Evolutionary conservation across 2,329 filamentous ascomycete species (phyloP), one percentile per base, ranked within the genome.

Genomic region (Monosporascus sp.): DNA sequence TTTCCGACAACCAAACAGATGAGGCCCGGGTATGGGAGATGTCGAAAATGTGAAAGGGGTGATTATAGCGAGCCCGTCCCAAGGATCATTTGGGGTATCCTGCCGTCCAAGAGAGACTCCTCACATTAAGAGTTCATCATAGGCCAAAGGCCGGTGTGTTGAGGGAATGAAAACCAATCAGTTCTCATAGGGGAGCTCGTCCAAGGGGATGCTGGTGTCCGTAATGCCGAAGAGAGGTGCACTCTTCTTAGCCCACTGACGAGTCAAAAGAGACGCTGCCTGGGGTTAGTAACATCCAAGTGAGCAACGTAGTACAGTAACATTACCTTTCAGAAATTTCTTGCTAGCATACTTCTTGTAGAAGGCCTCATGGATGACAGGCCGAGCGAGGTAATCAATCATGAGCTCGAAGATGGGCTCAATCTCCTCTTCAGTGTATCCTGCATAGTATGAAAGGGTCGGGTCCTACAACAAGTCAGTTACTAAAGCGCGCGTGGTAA

Each of bases 341-440:
- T 97, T 99, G 83, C 90, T 96, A 52, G 94, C 94, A 71, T 99
- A 99, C 75, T 99, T 99, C 83, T 96, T 96, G 81, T 97, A 97
- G 80, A 99, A 97, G 38, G 94, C 95, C 70, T 97, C 93, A 67
- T 99, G 94, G 44, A 87, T 83, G 51, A 97, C 89, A 25, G 93
- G 94, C 14, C 89, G 85, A 54, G 89, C 88, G 39, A 99, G 86
- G 70, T 99, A 99, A 71, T 99, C 92, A 56, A 99, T 85, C 92
- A 99, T 97, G 56, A 97, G 81, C 64, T 88, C 82, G 67, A 96
- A 90, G 41, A 97, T 89, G 11, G 93, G 93, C 70, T 93, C 83
- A 62, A 99, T 91, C 72, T 99, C 90, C 47, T 93, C 85, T 71
- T 97, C 93, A 3, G 82, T 87, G 72, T 97, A 99, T 52, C 94